Conservation (phyloP, 768 basidiomycete genomes). For the Leccinum barrowsii region DNA sequence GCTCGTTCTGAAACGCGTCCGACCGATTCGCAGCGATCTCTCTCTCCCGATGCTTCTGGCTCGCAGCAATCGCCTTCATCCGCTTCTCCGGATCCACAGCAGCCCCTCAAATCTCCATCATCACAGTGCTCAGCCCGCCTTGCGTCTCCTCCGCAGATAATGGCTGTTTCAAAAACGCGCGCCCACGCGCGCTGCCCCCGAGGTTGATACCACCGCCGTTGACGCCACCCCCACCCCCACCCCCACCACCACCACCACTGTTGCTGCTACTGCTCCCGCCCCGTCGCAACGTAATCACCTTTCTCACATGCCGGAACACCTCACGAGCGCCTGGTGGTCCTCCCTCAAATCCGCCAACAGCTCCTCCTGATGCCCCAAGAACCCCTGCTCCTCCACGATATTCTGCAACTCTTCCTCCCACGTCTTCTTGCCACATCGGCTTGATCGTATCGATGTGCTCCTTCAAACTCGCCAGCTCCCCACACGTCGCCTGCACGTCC, state of each 20-base stretch:
- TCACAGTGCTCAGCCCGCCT: no score
- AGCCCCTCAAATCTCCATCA: no score
- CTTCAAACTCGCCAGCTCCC: constrained; percentile 72
- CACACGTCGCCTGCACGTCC: constrained; percentile 62
- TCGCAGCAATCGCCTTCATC: constrained; percentile 90
- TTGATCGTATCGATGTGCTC: constrained; percentile 86
- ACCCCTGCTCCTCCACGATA: constrained; percentile 95
- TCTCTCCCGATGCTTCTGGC: constrained; percentile 73
- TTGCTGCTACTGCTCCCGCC: not conserved
- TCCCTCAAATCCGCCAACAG: constrained; percentile 84
- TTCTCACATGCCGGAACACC: constrained; percentile 87
- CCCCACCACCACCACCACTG: constrained; percentile 2
- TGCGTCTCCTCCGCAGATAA: constrained; percentile 63
- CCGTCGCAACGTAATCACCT: constrained; percentile 68
- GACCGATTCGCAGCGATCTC: constrained; percentile 60
- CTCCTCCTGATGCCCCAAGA: constrained; percentile 90
- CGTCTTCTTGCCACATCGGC: constrained; percentile 96
- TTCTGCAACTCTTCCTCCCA: constrained; percentile 97
- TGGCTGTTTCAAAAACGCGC: constrained; percentile 52
- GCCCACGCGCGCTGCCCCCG: constrained; percentile 36
- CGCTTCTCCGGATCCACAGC: constrained; percentile 78
- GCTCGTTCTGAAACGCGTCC: constrained; percentile 83
- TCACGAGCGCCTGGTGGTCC: constrained; percentile 86
- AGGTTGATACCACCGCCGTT: no score
- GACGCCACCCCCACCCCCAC: no score